These are phyloP conservation scores for Kwoniella dejecticola DNA, from an alignment of 768 basidiomycete genomes.

Conservation along the genomic window DNA sequence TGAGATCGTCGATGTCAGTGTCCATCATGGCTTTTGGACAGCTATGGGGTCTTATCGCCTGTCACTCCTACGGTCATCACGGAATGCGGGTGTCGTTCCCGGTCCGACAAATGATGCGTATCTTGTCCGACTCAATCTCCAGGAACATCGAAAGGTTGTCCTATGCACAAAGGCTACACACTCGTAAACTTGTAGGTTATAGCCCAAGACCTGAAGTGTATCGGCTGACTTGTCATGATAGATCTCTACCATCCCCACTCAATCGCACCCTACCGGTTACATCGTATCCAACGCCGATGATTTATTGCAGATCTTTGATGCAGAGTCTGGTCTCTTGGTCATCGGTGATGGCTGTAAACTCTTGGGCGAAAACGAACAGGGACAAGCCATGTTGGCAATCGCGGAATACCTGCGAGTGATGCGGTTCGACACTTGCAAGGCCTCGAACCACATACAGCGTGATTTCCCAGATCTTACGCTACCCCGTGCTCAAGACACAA, in stretches of 20 bases:
- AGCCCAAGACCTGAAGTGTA: background rate
- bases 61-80: conserved; percentile 72
- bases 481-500: conserved; percentile 61
- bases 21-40: conserved; percentile 77
- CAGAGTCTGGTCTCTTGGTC: conserved; percentile 59
- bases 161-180: conserved; percentile 73
- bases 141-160: conserved; percentile 76
- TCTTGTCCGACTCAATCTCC: conserved; percentile 76
- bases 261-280: conserved; percentile 71
- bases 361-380: conserved; percentile 58
- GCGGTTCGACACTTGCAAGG: conserved; percentile 70
- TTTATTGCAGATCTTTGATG: conserved; percentile 73
- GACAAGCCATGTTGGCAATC: conserved; percentile 75
- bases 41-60: conserved; percentile 77
- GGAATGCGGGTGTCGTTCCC: conserved; percentile 88
- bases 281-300: conserved; percentile 81
- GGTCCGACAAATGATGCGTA: conserved; percentile 76
- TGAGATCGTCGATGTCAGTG: conserved; percentile 82
- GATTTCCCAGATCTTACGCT: conserved; percentile 74
- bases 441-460: conserved; percentile 66
- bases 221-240: conserved; percentile 41
- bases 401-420: conserved; percentile 77
- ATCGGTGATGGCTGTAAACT: conserved; percentile 68
- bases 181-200: conserved; percentile 70
- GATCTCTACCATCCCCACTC: conserved; percentile 72